Evolutionary conservation across 371 early-diverging fungal species (phyloP), one percentile per base, ranked within the genome.

Genomic region (Zychaea mexicana): DNA sequence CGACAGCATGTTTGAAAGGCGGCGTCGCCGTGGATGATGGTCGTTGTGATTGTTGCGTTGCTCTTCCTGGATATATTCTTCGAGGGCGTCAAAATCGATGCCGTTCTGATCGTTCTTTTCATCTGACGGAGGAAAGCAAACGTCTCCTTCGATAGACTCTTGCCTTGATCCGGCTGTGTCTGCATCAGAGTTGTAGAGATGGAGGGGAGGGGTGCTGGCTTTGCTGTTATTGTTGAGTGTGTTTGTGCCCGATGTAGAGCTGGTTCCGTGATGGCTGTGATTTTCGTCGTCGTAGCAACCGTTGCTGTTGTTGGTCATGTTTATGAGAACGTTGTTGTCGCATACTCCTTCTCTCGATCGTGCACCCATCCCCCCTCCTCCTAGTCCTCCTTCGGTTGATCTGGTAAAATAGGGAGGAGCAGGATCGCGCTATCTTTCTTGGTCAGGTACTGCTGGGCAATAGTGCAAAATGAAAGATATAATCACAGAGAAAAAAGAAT

Each of bases 71-170:
- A 68, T 47, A 38, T 58, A 64, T 10, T 60, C 57, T 36, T 68
- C 68, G 5, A 68, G 46, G 2, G 56, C 68, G 4, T 77, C 78
- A 58, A 70, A 80, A 39, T 80, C 81, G 13, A 77, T 73, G 0
- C 78, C 81, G 5, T 53, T 59, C 13, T 64, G 36, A 27, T 76
- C 76, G 21, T 73, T 67, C 31, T 72, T 72, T 45, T 73, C 77
- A 21, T 64, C 71, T 2, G 73, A 67, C 21, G 72, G 65, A 10
- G 80, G 80, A 31, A 80, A 80, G 47, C 81, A 80, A 1, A 80
- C 81, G 52, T 80, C 81, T 5, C 64, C 77, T 57, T 80, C 80
- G 1, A 75, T 69, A 3, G 76, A 65, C 32, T 65, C 75, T 56
- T 59, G 55, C 6, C 55, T 53, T 49, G 65, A 65, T 21, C 60